These are phyloP conservation scores for Beauveria brongniartii DNA, from an alignment of 2,329 filamentous ascomycete genomes.

Conservation along the genomic window DNA sequence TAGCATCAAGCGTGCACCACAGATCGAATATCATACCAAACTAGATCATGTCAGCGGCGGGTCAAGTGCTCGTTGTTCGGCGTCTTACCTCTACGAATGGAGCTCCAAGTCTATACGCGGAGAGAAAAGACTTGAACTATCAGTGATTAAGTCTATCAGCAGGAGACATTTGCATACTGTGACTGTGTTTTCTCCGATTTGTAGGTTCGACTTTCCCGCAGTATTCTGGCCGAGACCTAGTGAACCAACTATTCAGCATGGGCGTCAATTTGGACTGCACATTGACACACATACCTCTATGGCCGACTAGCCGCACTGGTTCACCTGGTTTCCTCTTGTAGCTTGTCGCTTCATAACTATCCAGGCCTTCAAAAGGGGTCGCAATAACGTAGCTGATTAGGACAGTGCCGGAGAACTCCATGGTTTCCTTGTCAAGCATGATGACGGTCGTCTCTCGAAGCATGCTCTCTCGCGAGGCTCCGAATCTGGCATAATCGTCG, in stretches of 20 bases:
- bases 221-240: constrained; percentile 9
- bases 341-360: not conserved
- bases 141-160: not conserved
- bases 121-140: not conserved
- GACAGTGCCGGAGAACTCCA: constrained; percentile 23
- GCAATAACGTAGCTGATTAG: constrained; percentile 27
- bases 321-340: not conserved
- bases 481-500: constrained; percentile 18
- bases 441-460: constrained; percentile 25
- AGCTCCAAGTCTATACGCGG: constrained; percentile 2
- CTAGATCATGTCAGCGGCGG: not conserved
- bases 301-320: constrained; percentile 21
- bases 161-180: not conserved
- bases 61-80: too few species aligned
- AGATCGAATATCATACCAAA: not conserved
- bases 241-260: not conserved
- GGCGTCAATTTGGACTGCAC: not conserved
- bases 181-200: constrained; percentile 8
- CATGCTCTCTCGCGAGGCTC: constrained; percentile 23
- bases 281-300: constrained; percentile 22
- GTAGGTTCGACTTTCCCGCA: not conserved
- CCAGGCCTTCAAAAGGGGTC: constrained; percentile 16
- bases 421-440: constrained; percentile 22
- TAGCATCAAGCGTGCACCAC: not conserved
- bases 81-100: constrained; percentile 5